Evolutionary conservation across 257 asterid genomes (phyloP), one percentile per base, ranked within the genome.

Genomic region (Nicotiana attenuata): DNA sequence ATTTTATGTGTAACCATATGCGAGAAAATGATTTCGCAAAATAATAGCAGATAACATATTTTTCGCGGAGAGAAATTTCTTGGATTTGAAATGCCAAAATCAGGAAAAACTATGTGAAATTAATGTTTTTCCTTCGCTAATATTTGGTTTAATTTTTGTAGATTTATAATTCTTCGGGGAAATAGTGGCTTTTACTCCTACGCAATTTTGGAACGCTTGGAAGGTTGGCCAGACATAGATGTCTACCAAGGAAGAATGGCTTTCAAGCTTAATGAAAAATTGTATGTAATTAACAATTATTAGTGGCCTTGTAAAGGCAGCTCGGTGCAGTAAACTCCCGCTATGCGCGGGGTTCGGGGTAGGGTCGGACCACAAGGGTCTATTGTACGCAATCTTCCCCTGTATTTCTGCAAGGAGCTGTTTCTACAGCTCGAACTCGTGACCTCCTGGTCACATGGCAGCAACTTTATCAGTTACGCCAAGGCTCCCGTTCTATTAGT

Each of bases 221-320:
- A 89, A 63, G 98, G 98, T 56, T 93, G 97, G 97, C 97, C 97
- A n/a, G 97, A 86, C 73, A 24, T 95, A 9, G 83, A 86, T 86
- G 73, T 88, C 16, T 86, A 81, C 47, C 94, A 93, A 86, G 91
- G 92, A 38, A 88, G 98, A 52, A 87, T 91, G 0, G 97, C 90
- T 5, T 89, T 92, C 88, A 95, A 95, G 85, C 98, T 95, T 26
- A 85, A 88, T 8, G 88, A 81, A 20, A 80, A 90, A 22, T 78
- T 91, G 98, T 94, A 88, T 65, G 81, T 41, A 78, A 66, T 38
- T 60, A 60, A 59, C 13, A 55, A 55, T 9, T 47, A 47, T 31
- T 31, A 31, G 35, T 31, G 35, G 5, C 35, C 5, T 31, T 0
- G 35, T 31, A 31, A 31, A 31, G 5, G 5, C 5, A 31, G 0